Evolutionary conservation across 495 filamentous ascomycete genomes (phyloP), one percentile per base, ranked within the genome.

Genomic region (Talaromyces trachyspermus): DNA sequence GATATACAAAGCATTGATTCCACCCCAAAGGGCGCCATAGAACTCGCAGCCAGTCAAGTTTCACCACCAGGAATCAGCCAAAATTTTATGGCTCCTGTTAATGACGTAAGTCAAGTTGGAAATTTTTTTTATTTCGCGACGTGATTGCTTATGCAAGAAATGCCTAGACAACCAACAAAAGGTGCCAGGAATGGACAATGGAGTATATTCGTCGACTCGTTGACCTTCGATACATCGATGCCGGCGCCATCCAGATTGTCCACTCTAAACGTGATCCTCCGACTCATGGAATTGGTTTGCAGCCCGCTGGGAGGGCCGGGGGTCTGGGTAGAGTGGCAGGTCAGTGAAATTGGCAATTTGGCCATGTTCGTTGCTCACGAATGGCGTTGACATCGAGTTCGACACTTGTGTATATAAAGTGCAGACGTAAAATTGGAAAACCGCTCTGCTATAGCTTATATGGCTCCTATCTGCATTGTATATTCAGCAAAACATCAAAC

Each of bases 151-250:
- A n/a, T n/a, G n/a, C 51, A 0, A 32, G 15, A 38, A 15, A 20
- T 5, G n/a, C 5, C 5, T 38, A 67, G 62, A 55, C 48, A 0
- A 59, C 50, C 10, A 68, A 68, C 33, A 63, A 50, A 38, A 51
- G 62, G 46, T 65, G 58, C 29, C 62, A 68, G 32, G 64, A 68
- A 37, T 68, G 64, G 62, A 68, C 61, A 4, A 60, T 63, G 56
- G 62, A 68, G 18, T 68, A 55, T 40, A 48, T 66, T 10, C 53
- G 58, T 3, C 52, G 52, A 37, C 47, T 68, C 10, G 57, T 64
- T 26, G 22, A 39, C 4, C 55, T 55, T 40, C 30, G 51, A 8
- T 29, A 55, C 9, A 59, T 65, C 35, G 58, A 23, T 1, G 51
- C 54, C 1, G 51, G 58, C 1, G 61, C 64, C 2, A 54, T 64